Evolutionary conservation across 306 rosid genomes (phyloP).

Genomic region (Quercus robur): DNA sequence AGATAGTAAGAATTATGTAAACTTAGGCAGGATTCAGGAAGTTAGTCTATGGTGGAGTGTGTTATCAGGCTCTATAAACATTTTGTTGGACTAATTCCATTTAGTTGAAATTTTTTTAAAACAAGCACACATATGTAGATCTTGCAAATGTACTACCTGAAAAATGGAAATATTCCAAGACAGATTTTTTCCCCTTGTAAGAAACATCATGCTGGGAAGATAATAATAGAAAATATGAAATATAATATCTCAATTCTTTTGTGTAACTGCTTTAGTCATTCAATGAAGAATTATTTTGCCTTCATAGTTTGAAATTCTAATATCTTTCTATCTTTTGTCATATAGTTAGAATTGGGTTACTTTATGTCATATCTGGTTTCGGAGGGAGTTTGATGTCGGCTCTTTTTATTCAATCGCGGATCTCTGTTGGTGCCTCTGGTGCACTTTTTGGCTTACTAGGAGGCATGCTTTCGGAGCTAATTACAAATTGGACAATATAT

Average conservation of each 20-base stretch:
- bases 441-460: slow-evolving; percentile 88
- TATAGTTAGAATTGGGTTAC: slow-evolving; percentile 63
- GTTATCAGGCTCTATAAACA: background rate
- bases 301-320: slow-evolving; percentile 4
- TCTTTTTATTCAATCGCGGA: slow-evolving; percentile 54
- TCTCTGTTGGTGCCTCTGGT: slow-evolving; percentile 95
- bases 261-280: background rate
- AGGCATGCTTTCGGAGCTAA: slow-evolving; percentile 84
- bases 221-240: slow-evolving; percentile 6
- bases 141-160: background rate
- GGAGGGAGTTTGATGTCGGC: slow-evolving; percentile 82
- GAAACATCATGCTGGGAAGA: background rate
- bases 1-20: background rate
- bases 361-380: slow-evolving; percentile 73
- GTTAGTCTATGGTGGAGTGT: background rate
- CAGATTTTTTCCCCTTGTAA: background rate
- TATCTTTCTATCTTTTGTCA: slow-evolving; percentile 6
- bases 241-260: background rate
- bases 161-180: background rate
- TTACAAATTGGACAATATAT: slow-evolving; percentile 84
- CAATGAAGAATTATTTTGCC: background rate
- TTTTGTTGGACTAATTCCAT: background rate
- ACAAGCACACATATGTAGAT: background rate
- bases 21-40: background rate
- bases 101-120: background rate